These are phyloP conservation scores for Kurtzmaniella cleridarum DNA, from an alignment of 805 yeast genomes.

Conservation along the genomic window DNA sequence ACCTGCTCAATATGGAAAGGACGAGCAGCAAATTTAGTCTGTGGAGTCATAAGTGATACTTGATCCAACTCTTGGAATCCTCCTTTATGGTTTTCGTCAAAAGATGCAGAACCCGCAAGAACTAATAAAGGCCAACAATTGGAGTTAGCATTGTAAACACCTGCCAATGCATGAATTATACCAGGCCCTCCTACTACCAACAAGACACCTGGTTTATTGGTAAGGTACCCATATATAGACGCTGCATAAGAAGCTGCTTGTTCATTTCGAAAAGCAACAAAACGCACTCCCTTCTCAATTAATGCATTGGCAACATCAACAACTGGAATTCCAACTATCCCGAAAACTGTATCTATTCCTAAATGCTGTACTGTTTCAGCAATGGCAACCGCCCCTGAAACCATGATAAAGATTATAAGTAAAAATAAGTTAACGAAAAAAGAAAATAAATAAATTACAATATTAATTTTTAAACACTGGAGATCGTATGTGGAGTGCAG, in stretches of 20 bases:
- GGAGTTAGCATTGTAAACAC: conserved; percentile 54
- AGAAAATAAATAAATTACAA: too few relatives aligned
- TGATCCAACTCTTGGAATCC: conserved; percentile 74
- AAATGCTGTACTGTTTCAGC: conserved; percentile 43
- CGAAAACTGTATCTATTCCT: conserved; percentile 57
- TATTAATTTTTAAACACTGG: too few relatives aligned
- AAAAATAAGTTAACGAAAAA: too few relatives aligned
- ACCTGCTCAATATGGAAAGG: conserved; percentile 30
- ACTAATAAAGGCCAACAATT: conserved; percentile 65
- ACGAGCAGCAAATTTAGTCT: conserved; percentile 48
- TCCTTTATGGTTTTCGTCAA: conserved; percentile 47
- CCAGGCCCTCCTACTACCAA: conserved; percentile 78
- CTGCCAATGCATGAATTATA: conserved; percentile 60
- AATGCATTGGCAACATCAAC: conserved; percentile 65
- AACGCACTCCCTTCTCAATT: conserved; percentile 47
- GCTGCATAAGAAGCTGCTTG: conserved; percentile 77
- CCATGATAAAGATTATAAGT: background rate
- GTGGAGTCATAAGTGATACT: conserved; percentile 40
- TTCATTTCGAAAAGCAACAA: conserved; percentile 62
- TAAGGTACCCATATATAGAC: conserved; percentile 60
- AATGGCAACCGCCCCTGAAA: conserved; percentile 41
- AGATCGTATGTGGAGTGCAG: too few relatives aligned
- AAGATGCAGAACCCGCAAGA: conserved; percentile 57
- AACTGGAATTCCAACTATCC: conserved; percentile 72
- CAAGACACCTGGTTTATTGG: conserved; percentile 60